Base-by-base conservation (phyloP, 176 grass and related monocot genomes). In the Aegilops bicornis region DNA sequence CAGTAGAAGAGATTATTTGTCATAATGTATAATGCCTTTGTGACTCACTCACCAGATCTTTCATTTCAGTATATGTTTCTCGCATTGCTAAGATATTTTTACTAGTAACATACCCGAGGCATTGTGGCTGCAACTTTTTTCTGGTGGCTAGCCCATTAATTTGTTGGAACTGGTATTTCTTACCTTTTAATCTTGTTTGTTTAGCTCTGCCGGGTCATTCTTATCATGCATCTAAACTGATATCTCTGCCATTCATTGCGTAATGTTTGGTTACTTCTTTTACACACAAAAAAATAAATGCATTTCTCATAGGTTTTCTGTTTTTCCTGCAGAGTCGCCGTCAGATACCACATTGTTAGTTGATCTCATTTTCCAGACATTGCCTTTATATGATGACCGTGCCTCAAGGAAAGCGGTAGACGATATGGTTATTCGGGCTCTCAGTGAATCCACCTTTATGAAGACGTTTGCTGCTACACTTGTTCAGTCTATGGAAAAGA, bases 401-500 rank as follows among this genome's bases (percentile, higher is more conserved):
- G 81, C 92, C 61, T 98, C 96, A 23, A 92, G 93, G 85, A 98
- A 92, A 88, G 84, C 88, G 19, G 93, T 98, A 27, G 96, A 98
- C 79, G 96, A 96, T 65, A 75, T 98, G 64, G 85, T 96, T 88
- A 79, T 90, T 83, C 88, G 94, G 79, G 83, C 88, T 80, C 90
- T 98, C 52, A 69, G 80, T 32, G 84, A 96, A 80, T 82, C 90
- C 62, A 73, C 88, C 52, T 96, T 98, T 82, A 92, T 98, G 91
- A 98, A 92, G 67, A 81, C 86, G 7, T 94, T 96, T 85, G 96
- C 93, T 29, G 79, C 86, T 32, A 36, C 85, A 40, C 92, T 98
- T 71, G 86, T 98, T 79, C 96, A 95, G 86, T 91, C 82, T 52
- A 96, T 96, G 93, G 96, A 98, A 86, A 96, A 86, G 86, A 87